These are phyloP conservation scores for Cladophialophora bantiana DNA, from an alignment of 2,329 filamentous ascomycete genomes.

Conservation along the genomic window DNA sequence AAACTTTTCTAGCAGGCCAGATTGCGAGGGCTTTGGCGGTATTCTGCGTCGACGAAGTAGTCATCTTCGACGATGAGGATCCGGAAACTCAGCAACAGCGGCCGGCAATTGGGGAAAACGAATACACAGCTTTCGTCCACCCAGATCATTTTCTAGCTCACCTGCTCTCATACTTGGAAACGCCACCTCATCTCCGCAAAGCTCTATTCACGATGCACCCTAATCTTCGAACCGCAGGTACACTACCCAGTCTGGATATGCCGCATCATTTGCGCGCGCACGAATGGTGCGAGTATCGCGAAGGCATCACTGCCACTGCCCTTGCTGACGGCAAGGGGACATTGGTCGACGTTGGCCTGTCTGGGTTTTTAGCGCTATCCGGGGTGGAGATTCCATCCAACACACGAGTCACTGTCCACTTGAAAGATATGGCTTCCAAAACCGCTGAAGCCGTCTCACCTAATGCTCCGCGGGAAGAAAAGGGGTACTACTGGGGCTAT, in stretches of 20 bases:
- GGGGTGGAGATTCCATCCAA: conserved; percentile 68
- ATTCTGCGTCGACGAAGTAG: conserved; percentile 83
- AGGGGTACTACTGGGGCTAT: conserved; percentile 89
- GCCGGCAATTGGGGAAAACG: conserved; percentile 48
- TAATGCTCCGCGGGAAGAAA: conserved; percentile 72
- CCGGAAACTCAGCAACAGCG: conserved; percentile 42
- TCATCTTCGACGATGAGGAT: conserved; percentile 76
- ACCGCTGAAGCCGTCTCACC: conserved; percentile 70
- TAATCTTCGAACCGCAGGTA: conserved; percentile 75
- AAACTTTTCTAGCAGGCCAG: conserved; percentile 74
- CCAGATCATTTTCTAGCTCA: conserved; percentile 82
- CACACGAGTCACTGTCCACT: conserved; percentile 74
- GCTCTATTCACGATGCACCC: conserved; percentile 78
- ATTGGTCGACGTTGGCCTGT: conserved; percentile 59
- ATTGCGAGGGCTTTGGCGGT: conserved; percentile 82
- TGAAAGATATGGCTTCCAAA: conserved; percentile 46
- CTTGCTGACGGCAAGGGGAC: conserved; percentile 61
- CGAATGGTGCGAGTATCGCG: conserved; percentile 80
- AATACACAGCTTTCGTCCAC: conserved; percentile 73
- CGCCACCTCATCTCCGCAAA: conserved; percentile 80
- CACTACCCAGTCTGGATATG: conserved; percentile 80
- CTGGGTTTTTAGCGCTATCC: conserved; percentile 59
- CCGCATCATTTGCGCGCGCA: conserved; percentile 79
- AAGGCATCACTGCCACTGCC: conserved; percentile 70
- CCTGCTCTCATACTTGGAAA: conserved; percentile 81